Percentiles rank a stretch among this genome's conserved stretches.
phyloP scores from a whole-genome alignment of 2,329 filamentous ascomycete genomes.

The Blastomyces parvus region DNA sequence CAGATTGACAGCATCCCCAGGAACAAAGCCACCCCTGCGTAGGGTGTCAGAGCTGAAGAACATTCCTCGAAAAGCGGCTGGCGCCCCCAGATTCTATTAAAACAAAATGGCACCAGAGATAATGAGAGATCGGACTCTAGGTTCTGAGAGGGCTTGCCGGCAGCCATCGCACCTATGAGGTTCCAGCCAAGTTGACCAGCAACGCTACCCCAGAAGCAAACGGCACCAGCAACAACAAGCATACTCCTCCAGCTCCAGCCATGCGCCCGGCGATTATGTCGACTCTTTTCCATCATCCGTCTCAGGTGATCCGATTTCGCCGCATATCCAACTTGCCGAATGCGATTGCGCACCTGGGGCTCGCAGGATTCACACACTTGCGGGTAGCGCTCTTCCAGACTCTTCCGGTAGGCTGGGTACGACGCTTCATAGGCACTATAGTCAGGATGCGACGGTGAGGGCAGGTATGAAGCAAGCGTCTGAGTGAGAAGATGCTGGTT shows the following conservation, averaged over 20 bases:
- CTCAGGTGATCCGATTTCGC: slow-evolving; percentile 74
- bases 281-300: slow-evolving; percentile 60
- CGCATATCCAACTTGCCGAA: slow-evolving; percentile 64
- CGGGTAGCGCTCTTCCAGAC: slow-evolving; percentile 74
- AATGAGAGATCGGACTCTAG: slow-evolving; percentile 10
- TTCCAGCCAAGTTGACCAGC: slow-evolving; percentile 37
- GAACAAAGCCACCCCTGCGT: slow-evolving; percentile 33
- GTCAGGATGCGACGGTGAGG: slow-evolving; percentile 54
- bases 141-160: slow-evolving; percentile 14
- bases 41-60: slow-evolving; percentile 24
- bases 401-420: slow-evolving; percentile 59
- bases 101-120: slow-evolving; percentile 19
- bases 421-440: slow-evolving; percentile 59
- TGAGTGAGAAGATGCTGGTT: slow-evolving; percentile 78
- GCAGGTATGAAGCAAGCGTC: slow-evolving; percentile 70
- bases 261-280: slow-evolving; percentile 25
- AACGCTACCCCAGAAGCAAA: slow-evolving; percentile 36
- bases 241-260: slow-evolving; percentile 37
- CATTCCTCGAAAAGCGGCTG: slow-evolving; percentile 22
- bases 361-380: slow-evolving; percentile 78
- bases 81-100: slow-evolving; percentile 16
- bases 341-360: slow-evolving; percentile 58
- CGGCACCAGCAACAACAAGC: slow-evolving; percentile 34
- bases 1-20: slow-evolving; percentile 37
- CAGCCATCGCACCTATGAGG: slow-evolving; percentile 26